Conservation (phyloP, 768 basidiomycete genomes). For the Podaxis sp. region DNA sequence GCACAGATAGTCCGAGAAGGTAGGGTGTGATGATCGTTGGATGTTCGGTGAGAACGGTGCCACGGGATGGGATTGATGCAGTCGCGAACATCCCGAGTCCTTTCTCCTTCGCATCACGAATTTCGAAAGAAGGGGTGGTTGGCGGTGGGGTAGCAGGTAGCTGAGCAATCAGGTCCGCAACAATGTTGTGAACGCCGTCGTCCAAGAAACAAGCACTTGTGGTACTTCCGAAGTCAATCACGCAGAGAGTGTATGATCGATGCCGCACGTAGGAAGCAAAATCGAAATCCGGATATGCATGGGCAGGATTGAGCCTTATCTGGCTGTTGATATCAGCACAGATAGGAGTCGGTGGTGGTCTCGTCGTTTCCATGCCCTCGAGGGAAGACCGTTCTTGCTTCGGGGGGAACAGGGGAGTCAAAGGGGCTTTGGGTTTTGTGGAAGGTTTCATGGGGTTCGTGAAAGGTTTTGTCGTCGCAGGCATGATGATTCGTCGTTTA, state of each 20-base stretch:
- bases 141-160: background rate
- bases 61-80: constrained; percentile 30
- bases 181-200: constrained; percentile 26
- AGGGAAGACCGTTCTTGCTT: background rate
- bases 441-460: background rate
- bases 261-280: constrained; percentile 26
- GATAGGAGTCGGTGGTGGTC: constrained; percentile 1
- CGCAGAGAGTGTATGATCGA: constrained; percentile 26
- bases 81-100: constrained; percentile 39
- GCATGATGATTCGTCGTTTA: background rate
- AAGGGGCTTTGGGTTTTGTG: background rate
- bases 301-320: constrained; percentile 23
- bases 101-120: constrained; percentile 27
- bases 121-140: constrained; percentile 19
- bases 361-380: background rate
- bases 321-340: constrained; percentile 19
- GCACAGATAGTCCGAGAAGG: constrained; percentile 18
- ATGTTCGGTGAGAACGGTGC: constrained; percentile 37
- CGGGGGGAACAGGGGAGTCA: background rate
- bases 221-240: constrained; percentile 20
- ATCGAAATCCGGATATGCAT: constrained; percentile 26
- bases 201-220: constrained; percentile 31
- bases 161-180: constrained; percentile 19
- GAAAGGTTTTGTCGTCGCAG: background rate
- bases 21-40: constrained; percentile 39